Evolutionary conservation across 1,139 yeast species (phyloP).

Genomic region (Yamadazyma spencermartinsiae): DNA sequence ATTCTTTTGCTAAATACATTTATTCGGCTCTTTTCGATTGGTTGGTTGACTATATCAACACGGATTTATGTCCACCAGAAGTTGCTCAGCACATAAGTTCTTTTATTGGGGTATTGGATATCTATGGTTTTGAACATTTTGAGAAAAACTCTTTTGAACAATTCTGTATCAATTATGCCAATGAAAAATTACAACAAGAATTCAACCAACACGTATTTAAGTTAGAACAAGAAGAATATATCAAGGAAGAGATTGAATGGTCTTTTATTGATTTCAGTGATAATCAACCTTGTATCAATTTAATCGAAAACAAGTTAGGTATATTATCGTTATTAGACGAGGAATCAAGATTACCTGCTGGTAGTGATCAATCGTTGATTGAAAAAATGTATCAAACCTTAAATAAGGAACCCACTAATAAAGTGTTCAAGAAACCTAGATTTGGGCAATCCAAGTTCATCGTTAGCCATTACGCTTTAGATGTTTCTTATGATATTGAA

Average conservation of each 20-base stretch:
- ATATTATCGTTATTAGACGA: conserved; percentile 87
- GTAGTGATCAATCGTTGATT: conserved; percentile 90
- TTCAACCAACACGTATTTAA: conserved; percentile 97
- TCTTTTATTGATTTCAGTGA: conserved; percentile 94
- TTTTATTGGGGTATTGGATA: conserved; percentile 96
- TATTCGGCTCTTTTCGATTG: conserved; percentile 94
- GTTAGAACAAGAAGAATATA: conserved; percentile 93
- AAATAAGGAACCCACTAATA: conserved; percentile 74
- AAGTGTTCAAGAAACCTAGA: conserved; percentile 89
- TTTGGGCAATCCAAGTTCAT: conserved; percentile 91
- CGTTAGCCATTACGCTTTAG: conserved; percentile 92
- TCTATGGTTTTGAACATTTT: conserved; percentile 96
- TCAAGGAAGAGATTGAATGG: conserved; percentile 94
- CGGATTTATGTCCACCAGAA: conserved; percentile 76
- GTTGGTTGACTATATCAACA: conserved; percentile 83
- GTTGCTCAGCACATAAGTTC: conserved; percentile 59
- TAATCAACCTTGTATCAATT: conserved; percentile 94
- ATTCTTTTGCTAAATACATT: conserved; percentile 92
- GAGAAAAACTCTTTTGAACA: conserved; percentile 94
- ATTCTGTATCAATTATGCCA: conserved; percentile 96
- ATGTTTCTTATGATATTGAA: conserved; percentile 87
- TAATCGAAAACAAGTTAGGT: conserved; percentile 89
- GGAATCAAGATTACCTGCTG: conserved; percentile 93
- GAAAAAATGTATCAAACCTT: conserved; percentile 86
- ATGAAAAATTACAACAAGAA: conserved; percentile 96